phyloP scores from a whole-genome alignment of 2,329 filamentous ascomycete species.

The Claviceps spartinae region DNA sequence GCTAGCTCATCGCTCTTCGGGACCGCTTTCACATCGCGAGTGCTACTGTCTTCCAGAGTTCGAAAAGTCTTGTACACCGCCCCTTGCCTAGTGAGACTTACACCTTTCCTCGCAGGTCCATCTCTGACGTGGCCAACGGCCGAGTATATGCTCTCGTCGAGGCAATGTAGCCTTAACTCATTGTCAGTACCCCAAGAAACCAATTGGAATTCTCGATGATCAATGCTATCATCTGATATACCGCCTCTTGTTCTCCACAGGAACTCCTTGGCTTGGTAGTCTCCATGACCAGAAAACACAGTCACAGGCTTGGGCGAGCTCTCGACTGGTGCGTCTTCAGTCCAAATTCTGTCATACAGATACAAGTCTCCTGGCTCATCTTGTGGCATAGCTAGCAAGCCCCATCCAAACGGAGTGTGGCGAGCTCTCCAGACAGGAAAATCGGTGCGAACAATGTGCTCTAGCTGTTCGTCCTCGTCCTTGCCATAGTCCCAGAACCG shows the following conservation, averaged over 20 bases:
- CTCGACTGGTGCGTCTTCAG: constrained; percentile 29
- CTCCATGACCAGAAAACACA: constrained; percentile 47
- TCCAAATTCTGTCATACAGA: constrained; percentile 58
- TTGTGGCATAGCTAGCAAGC: constrained; percentile 82
- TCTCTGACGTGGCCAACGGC: constrained; percentile 64
- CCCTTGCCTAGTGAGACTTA: constrained; percentile 68
- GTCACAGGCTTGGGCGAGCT: constrained; percentile 34
- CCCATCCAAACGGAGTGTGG: constrained; percentile 80
- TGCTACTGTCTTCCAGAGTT: constrained; percentile 47
- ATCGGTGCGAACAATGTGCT: constrained; percentile 65
- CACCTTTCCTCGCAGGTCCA: constrained; percentile 44
- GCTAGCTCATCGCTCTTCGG: constrained; percentile 50
- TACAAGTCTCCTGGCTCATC: constrained; percentile 75
- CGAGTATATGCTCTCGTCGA: constrained; percentile 49
- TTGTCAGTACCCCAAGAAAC: constrained; percentile 88
- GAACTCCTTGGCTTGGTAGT: constrained; percentile 74
- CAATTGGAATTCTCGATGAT: constrained; percentile 80
- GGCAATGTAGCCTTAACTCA: constrained; percentile 63
- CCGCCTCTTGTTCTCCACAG: constrained; percentile 70
- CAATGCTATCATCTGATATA: constrained; percentile 52
- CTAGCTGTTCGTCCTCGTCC: constrained; percentile 49
- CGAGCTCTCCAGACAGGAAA: constrained; percentile 87
- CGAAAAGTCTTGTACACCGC: constrained; percentile 78
- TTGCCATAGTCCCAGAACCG: constrained; percentile 78
- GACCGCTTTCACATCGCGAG: constrained; percentile 37